Conservation (phyloP, 768 basidiomycete genomes). For the Suillus fuscotomentosus region DNA sequence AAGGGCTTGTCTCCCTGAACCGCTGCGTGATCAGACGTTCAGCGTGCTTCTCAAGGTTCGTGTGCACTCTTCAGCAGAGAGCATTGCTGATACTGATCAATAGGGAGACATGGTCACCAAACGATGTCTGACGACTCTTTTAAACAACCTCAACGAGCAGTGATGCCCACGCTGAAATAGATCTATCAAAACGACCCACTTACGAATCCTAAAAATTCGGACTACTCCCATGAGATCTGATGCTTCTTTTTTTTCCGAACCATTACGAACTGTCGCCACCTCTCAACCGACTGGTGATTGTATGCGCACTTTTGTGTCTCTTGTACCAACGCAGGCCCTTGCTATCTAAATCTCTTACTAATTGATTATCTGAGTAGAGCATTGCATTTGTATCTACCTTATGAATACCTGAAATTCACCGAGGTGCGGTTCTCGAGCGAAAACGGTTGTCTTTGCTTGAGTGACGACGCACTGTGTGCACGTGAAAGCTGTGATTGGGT, state of each 20-base stretch:
- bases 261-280: conserved; percentile 2
- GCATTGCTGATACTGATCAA: conserved; percentile 13
- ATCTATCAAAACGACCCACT: neutral
- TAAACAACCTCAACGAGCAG: conserved; percentile 83
- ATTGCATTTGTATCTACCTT: conserved; percentile 24
- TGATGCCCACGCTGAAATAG: conserved; percentile 19
- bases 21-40: conserved; percentile 92
- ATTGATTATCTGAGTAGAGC: conserved; percentile 30
- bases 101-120: conserved; percentile 99
- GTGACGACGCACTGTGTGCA: neutral
- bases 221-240: neutral
- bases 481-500: neutral
- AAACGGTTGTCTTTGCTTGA: neutral
- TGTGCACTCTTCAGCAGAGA: conserved; percentile 1
- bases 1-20: conserved; percentile 93
- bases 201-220: conserved; percentile 2
- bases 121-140: conserved; percentile 84
- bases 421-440: neutral
- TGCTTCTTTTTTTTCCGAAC: neutral
- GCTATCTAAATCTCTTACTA: conserved; percentile 31
- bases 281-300: conserved; percentile 12
- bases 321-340: conserved; percentile 26
- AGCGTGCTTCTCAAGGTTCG: conserved; percentile 83
- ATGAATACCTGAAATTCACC: conserved; percentile 20
- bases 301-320: conserved; percentile 23